Conservation (phyloP, 148 eudicot species). For the Diospyros kaki region DNA sequence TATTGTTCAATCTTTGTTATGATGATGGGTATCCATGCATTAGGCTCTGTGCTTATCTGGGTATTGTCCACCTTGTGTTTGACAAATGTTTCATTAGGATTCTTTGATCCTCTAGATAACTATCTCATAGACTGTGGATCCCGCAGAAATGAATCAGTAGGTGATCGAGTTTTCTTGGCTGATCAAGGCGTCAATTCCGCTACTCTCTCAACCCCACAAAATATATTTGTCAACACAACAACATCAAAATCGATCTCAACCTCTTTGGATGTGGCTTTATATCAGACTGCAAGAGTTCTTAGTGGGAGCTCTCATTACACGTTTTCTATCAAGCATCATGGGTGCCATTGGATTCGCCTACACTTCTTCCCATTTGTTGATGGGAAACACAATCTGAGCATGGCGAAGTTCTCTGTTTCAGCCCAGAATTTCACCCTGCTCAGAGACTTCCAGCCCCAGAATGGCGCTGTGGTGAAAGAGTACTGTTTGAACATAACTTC, state of each 20-base stretch:
- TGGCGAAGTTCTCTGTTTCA: conserved; percentile 47
- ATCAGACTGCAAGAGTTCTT: conserved; percentile 44
- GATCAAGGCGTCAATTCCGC: conserved; percentile 28
- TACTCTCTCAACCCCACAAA: conserved; percentile 39
- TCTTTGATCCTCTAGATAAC: conserved; percentile 37
- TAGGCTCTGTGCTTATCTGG: conserved; percentile 15
- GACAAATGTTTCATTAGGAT: conserved; percentile 32
- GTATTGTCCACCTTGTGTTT: conserved; percentile 31
- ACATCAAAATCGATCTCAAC: conserved; percentile 27
- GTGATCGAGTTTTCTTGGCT: conserved; percentile 31
- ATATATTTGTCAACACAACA: conserved; percentile 19
- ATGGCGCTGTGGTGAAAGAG: conserved; percentile 40
- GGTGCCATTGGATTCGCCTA: conserved; percentile 51
- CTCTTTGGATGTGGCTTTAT: conserved; percentile 27
- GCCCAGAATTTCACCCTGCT: conserved; percentile 49
- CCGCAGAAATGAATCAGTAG: conserved; percentile 30
- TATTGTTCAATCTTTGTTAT: neutral
- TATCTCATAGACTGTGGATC: conserved; percentile 63
- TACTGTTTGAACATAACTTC: conserved; percentile 44
- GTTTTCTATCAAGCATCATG: conserved; percentile 41
- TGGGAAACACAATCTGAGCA: conserved; percentile 35
- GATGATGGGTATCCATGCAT: conserved; percentile 12
- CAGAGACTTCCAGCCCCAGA: conserved; percentile 32
- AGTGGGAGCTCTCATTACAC: conserved; percentile 34
- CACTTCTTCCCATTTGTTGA: conserved; percentile 46